Evolutionary conservation across 2,329 filamentous ascomycete species (phyloP).

Genomic region (Trichoderma lentiforme): DNA sequence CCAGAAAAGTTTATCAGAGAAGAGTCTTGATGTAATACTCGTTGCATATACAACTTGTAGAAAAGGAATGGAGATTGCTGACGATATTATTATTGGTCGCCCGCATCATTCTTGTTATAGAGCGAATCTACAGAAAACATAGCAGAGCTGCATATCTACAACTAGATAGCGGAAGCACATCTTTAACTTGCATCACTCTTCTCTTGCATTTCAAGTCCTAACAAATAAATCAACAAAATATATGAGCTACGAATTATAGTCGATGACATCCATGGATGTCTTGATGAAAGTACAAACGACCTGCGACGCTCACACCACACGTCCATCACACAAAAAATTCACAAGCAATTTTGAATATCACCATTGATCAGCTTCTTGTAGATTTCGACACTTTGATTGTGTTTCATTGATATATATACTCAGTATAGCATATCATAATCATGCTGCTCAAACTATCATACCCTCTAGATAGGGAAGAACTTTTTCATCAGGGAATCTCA

Average conservation of each 20-base stretch:
- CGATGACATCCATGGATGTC: no score
- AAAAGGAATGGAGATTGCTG: not conserved
- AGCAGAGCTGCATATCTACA: no score
- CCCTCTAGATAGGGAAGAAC: not conserved
- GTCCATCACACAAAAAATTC: not conserved
- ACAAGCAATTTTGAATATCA: not conserved
- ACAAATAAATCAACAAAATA: no score
- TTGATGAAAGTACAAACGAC: no score
- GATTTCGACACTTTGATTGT: not conserved
- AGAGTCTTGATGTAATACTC: not conserved
- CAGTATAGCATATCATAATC: not conserved
- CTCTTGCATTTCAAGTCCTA: no score
- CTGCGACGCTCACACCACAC: no score
- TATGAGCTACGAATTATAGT: no score
- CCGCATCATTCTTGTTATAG: not conserved
- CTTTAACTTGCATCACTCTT: no score
- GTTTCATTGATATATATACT: not conserved
- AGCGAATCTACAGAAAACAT: not conserved
- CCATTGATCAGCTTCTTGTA: not conserved
- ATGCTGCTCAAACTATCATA: not conserved
- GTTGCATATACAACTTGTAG: not conserved
- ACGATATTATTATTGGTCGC: no score
- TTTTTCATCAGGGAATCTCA: constrained; percentile 3
- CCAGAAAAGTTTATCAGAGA: not conserved
- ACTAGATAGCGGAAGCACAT: no score